Evolutionary conservation across 352 stramenopile genomes (phyloP).

Genomic region (Phytophthora kernoviae): DNA sequence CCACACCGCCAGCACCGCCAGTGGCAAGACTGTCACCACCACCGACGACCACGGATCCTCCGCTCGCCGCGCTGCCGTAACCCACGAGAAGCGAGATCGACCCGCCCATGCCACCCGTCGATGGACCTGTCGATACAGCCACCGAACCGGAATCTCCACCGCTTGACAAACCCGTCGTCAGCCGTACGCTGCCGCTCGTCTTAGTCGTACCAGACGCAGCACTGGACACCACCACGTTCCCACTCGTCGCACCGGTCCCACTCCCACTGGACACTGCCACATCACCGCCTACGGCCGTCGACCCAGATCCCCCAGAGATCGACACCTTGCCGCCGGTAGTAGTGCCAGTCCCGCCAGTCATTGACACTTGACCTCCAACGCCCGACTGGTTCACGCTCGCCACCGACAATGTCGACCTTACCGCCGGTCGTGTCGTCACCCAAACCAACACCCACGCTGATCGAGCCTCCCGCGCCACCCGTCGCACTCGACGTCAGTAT

Average conservation of each 20-base stretch:
- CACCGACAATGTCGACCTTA: constrained; percentile 12
- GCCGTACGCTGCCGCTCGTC: not conserved
- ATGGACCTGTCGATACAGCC: constrained; percentile 2
- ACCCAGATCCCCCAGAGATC: not conserved
- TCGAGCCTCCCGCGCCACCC: constrained; percentile 14
- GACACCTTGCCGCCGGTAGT: constrained; percentile 5
- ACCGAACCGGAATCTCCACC: constrained; percentile 1
- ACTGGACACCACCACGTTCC: constrained; percentile 8
- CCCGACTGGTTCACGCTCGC: constrained; percentile 1
- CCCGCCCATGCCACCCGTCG: not conserved
- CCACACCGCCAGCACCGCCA: not conserved
- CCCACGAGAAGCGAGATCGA: constrained; percentile 12
- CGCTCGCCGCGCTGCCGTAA: not conserved
- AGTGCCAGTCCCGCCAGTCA: constrained; percentile 3
- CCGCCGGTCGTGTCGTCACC: constrained; percentile 11
- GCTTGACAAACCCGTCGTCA: not conserved
- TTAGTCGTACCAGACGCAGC: not conserved
- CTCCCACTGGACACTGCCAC: constrained; percentile 4
- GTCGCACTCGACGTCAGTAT: constrained; percentile 19
- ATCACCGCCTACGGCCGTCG: not conserved
- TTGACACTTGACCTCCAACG: not conserved
- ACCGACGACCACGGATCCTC: not conserved
- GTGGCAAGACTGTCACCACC: not conserved
- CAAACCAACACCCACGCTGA: constrained; percentile 18
- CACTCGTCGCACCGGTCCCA: constrained; percentile 1